Conservation (phyloP, 352 stramenopile genomes). For the Phytophthora lateralis region DNA sequence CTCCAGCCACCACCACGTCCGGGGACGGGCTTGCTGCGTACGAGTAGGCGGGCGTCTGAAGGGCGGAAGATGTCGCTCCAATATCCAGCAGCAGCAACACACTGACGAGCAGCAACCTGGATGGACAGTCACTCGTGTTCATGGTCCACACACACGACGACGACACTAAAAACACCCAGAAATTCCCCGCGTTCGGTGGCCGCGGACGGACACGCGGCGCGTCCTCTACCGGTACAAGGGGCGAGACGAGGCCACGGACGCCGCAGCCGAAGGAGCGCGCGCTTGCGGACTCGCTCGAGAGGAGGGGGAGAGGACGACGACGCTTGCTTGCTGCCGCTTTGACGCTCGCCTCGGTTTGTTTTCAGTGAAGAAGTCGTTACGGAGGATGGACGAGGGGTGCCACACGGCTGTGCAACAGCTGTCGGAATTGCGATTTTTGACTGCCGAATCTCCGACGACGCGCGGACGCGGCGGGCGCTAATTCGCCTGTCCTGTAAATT, state of each 20-base stretch:
- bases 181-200: conserved; percentile 11
- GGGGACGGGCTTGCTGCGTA: conserved; percentile 23
- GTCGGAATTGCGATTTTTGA: conserved; percentile 3
- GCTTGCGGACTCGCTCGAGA: neutral
- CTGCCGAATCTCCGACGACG: no score
- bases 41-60: conserved; percentile 20
- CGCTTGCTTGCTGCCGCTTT: conserved; percentile 1
- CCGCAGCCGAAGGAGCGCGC: conserved; percentile 15
- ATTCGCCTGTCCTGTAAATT: neutral
- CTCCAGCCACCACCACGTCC: conserved; percentile 73
- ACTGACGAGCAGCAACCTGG: conserved; percentile 8
- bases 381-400: neutral
- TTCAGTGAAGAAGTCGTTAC: conserved; percentile 1
- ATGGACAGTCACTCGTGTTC: conserved; percentile 17
- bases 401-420: conserved; percentile 14
- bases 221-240: conserved; percentile 15
- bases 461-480: neutral
- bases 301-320: conserved; percentile 4
- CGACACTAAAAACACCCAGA: neutral
- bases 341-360: neutral
- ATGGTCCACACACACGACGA: conserved; percentile 21
- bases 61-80: neutral
- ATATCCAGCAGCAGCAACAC: conserved; percentile 3
- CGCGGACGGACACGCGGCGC: conserved; percentile 28
- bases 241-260: conserved; percentile 20